Conservation (phyloP, 2,329 filamentous ascomycete species). For the Pseudogymnoascus sp. region DNA sequence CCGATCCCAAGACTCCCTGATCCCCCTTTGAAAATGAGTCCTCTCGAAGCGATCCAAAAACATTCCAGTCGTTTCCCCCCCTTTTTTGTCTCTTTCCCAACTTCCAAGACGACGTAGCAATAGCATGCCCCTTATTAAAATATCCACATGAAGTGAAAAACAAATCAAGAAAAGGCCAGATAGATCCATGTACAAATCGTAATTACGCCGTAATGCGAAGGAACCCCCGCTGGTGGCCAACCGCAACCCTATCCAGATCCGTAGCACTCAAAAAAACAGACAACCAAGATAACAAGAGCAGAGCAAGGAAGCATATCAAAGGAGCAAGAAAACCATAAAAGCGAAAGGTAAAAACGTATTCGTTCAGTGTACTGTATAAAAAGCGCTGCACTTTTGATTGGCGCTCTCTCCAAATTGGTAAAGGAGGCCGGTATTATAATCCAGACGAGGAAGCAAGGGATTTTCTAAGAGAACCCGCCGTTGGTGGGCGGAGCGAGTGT, state of each 20-base stretch:
- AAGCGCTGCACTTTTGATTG: constrained; percentile 5
- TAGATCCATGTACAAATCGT: constrained; percentile 2
- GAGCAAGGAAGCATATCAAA: background rate
- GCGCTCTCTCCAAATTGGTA: background rate
- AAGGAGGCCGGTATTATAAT: background rate
- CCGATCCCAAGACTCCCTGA: background rate
- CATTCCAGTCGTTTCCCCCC: background rate
- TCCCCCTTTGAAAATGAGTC: background rate
- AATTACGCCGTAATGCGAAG: constrained; percentile 1
- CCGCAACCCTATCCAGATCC: background rate
- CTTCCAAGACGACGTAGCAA: background rate
- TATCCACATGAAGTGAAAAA: background rate
- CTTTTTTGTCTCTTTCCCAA: background rate
- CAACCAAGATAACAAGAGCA: background rate
- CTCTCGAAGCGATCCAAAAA: constrained; percentile 4
- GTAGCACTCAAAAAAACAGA: background rate
- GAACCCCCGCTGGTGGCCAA: background rate
- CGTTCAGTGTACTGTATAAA: background rate
- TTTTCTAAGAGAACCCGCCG: background rate
- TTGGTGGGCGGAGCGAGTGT: background rate
- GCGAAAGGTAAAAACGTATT: background rate
- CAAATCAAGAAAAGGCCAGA: background rate
- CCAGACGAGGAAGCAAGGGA: background rate
- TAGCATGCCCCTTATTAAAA: background rate
- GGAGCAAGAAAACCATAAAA: background rate